Conservation (phyloP, 106 monocot species). For the Phalaenopsis equestris region DNA sequence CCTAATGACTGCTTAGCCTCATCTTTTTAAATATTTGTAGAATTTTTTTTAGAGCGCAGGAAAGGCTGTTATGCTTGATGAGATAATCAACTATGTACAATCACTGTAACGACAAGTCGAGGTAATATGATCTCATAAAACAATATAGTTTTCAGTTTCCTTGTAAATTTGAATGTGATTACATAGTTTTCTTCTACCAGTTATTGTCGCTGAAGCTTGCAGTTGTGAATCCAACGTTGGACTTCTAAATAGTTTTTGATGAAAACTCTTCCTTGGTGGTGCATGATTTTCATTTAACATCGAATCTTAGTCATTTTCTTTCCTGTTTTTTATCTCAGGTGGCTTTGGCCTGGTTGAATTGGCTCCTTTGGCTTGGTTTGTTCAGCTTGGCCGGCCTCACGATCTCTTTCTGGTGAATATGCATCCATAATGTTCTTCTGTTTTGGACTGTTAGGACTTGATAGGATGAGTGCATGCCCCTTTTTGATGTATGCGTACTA, state of each 20-base stretch:
- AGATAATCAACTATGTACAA: slow-evolving; percentile 88
- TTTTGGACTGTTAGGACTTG: too few relatives aligned
- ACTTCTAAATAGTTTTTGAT: not conserved
- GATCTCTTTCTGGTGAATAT: too few relatives aligned
- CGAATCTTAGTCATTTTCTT: too few relatives aligned
- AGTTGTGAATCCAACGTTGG: slow-evolving; percentile 38
- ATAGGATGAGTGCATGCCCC: too few relatives aligned
- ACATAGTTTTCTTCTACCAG: slow-evolving; percentile 13
- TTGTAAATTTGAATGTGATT: not conserved
- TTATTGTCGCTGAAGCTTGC: slow-evolving; percentile 60
- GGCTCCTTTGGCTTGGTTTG: too few relatives aligned
- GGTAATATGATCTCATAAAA: slow-evolving; percentile 17
- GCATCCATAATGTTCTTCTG: too few relatives aligned
- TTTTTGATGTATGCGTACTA: too few relatives aligned
- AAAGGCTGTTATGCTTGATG: slow-evolving; percentile 86
- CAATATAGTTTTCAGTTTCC: not conserved
- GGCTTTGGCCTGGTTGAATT: too few relatives aligned
- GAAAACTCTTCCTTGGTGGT: too few relatives aligned
- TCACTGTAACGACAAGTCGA: slow-evolving; percentile 77
- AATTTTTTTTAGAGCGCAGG: slow-evolving; percentile 44
- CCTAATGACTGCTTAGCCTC: not conserved
- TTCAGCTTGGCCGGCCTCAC: too few relatives aligned
- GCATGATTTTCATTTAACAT: too few relatives aligned
- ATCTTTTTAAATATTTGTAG: not conserved
- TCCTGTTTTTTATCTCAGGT: too few relatives aligned